A percentile compares a stretch with the other conserved stretches of the same genome.
phyloP scores from a whole-genome alignment of 2,329 filamentous ascomycete species.

The Calonectria ilicicola region DNA sequence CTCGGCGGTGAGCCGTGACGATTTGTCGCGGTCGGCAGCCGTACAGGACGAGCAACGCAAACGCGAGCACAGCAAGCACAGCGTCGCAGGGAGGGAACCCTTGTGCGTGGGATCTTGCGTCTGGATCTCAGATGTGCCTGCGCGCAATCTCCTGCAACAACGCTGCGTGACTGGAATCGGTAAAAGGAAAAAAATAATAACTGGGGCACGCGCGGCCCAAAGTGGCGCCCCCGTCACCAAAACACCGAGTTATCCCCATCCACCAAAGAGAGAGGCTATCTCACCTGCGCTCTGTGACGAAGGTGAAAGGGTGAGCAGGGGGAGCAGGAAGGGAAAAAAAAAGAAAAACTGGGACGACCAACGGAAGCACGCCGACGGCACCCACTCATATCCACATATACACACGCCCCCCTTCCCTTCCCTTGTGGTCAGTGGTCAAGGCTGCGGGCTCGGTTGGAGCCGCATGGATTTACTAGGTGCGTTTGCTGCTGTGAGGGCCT shows the following conservation, averaged over 20 bases:
- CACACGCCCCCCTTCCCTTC: neutral
- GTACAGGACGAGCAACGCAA: neutral
- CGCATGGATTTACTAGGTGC: constrained; percentile 9
- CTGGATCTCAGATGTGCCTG: constrained; percentile 23
- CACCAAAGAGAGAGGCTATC: constrained; percentile 5
- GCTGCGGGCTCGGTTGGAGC: constrained; percentile 30
- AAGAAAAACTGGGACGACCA: neutral
- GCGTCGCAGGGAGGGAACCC: constrained; percentile 5
- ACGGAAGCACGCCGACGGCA: neutral
- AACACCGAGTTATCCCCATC: constrained; percentile 43
- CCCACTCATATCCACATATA: too few relatives aligned
- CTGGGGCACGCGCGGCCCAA: constrained; percentile 23
- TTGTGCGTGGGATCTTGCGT: constrained; percentile 6
- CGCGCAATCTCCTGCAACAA: constrained; percentile 18
- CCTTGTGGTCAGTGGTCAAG: neutral
- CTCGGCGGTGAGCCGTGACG: neutral
- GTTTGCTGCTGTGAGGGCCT: neutral
- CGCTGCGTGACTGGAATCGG: constrained; percentile 11
- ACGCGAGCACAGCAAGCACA: neutral
- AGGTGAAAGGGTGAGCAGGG: constrained; percentile 1
- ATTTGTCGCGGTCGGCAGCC: neutral
- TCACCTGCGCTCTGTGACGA: neutral
- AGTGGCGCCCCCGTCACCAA: constrained; percentile 14
- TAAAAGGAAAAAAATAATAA: constrained; percentile 21
- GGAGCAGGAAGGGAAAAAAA: neutral